Base-by-base conservation (phyloP, 208 protist species). In the Acanthamoeba healyi region DNA sequence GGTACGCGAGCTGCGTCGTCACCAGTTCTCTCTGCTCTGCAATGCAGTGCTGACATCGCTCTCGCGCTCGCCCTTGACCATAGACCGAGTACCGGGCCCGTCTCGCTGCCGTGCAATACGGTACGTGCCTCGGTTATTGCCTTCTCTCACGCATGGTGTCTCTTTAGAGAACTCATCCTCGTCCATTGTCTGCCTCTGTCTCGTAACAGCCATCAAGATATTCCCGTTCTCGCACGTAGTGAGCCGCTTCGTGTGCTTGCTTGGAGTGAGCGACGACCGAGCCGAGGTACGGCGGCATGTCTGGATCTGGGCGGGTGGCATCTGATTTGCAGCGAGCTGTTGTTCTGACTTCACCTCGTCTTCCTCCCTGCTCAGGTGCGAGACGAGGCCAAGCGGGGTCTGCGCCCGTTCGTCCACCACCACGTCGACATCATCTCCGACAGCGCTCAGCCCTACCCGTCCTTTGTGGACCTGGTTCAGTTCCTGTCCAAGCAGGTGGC, bases 141-240 rank as follows among this genome's bases (percentile, higher is more conserved):
- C 14, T 26, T 36, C 7, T 81, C n/a, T n/a, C n/a, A n/a, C n/a
- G n/a, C n/a, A n/a, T n/a, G n/a, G n/a, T n/a, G n/a, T n/a, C n/a
- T n/a, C n/a, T n/a, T n/a, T n/a, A n/a, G n/a, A n/a, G n/a, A n/a
- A n/a, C n/a, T n/a, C n/a, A n/a, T n/a, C n/a, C n/a, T n/a, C n/a
- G n/a, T n/a, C n/a, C n/a, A n/a, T 34, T 81, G 7, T 42, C 29
- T 46, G 6, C 29, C 10, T 29, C 10, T 40, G 4, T 49, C 67
- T 24, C n/a, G 6, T 36, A 58, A 3, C 49, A 84, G 89, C 89
- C 36, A 94, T 84, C 32, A 94, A 82, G 70, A 34, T 94, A 19
- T 94, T 94, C 65, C 89, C 89, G 34, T 94, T 94, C 67, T 84
- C 61, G 32, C 89, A 94, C 65, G 49, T 94, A 6, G 56, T 44